Percentiles rank a stretch among this genome's conserved stretches.
These are phyloP conservation scores for Lecanicillium sp. DNA, from an alignment of 2,329 filamentous ascomycete genomes.

Conservation along the genomic window DNA sequence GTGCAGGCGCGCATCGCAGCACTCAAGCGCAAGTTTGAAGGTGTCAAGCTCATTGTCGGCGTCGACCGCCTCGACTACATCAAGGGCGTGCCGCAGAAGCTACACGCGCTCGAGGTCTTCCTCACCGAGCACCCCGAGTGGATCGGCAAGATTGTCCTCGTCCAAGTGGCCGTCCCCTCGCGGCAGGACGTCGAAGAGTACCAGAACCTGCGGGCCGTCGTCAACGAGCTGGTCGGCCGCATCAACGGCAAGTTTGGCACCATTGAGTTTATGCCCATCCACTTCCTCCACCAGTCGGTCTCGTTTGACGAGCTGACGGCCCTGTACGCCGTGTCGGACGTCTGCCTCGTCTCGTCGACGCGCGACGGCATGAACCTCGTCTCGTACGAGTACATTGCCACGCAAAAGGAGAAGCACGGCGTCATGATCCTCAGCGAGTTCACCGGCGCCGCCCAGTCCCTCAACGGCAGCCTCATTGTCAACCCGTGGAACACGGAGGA, in stretches of 20 bases:
- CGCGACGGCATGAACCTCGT: constrained; percentile 98
- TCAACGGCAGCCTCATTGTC: constrained; percentile 89
- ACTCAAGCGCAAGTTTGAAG: constrained; percentile 84
- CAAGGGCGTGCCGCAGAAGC: constrained; percentile 95
- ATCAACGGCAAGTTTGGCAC: constrained; percentile 98
- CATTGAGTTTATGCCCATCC: constrained; percentile 97
- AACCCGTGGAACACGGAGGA: constrained; percentile 99
- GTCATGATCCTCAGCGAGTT: constrained; percentile 96
- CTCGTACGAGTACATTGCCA: constrained; percentile 96
- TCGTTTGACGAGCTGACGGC: constrained; percentile 91
- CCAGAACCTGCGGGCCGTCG: constrained; percentile 87
- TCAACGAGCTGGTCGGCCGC: constrained; percentile 92
- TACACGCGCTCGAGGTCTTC: constrained; percentile 94
- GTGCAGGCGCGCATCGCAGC: constrained; percentile 82
- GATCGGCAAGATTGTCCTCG: constrained; percentile 94
- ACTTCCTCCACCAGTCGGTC: constrained; percentile 96
- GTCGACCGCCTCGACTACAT: constrained; percentile 97
- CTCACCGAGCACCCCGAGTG: constrained; percentile 94
- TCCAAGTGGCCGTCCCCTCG: constrained; percentile 92
- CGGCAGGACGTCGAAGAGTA: constrained; percentile 97
- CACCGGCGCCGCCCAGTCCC: constrained; percentile 85
- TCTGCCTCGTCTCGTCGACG: constrained; percentile 89
- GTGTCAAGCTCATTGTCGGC: constrained; percentile 92
- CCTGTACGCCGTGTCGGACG: constrained; percentile 85
- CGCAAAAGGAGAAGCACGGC: constrained; percentile 82